Evolutionary conservation across 441 rosid genomes (phyloP).

Genomic region (Omphalea diandra): DNA sequence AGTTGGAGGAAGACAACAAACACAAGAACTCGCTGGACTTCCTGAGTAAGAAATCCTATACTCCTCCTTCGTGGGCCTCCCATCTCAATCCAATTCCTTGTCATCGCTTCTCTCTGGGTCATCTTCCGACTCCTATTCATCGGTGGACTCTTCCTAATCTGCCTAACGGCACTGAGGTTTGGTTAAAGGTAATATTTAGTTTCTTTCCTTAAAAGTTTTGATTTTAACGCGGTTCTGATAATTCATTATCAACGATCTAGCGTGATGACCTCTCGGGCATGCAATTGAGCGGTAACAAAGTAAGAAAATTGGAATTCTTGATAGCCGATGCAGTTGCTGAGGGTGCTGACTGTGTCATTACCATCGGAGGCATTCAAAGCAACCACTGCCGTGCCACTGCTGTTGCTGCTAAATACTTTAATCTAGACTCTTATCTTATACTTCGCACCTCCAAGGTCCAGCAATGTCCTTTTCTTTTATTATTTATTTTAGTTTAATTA

Average conservation of each 20-base stretch:
- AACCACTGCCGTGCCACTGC: constrained; percentile 97
- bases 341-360: constrained; percentile 78
- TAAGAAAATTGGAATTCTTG: constrained; percentile 80
- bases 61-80: constrained; percentile 85
- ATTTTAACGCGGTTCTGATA: not conserved
- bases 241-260: constrained; percentile 33
- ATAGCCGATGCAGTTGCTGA: constrained; percentile 83
- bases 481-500: not conserved
- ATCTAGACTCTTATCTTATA: constrained; percentile 71
- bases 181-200: constrained; percentile 56
- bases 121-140: constrained; percentile 89
- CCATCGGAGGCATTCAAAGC: constrained; percentile 93
- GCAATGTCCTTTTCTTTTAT: not conserved
- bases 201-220: not conserved
- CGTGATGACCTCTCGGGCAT: constrained; percentile 87
- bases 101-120: constrained; percentile 69
- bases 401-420: constrained; percentile 85
- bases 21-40: constrained; percentile 33
- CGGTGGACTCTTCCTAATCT: constrained; percentile 83
- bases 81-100: constrained; percentile 72
- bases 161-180: constrained; percentile 71
- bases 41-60: constrained; percentile 56
- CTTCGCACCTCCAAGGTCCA: constrained; percentile 82
- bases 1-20: not conserved
- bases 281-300: constrained; percentile 98